Percentiles rank a stretch among this genome's conserved stretches.
Evolutionary conservation across 768 basidiomycete species (phyloP).

Genomic region (Kockovaella imperatae): DNA sequence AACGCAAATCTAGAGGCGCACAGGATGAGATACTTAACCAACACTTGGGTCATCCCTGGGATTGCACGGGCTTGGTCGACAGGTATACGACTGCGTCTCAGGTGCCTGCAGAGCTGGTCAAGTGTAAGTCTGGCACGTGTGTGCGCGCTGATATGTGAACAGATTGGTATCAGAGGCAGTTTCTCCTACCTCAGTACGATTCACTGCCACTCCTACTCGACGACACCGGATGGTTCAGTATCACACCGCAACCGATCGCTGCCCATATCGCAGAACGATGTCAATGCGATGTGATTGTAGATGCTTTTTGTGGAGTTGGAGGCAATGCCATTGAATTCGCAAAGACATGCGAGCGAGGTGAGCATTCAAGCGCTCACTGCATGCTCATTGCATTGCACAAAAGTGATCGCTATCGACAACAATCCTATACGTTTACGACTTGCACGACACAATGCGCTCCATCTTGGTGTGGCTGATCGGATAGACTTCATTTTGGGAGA

Average conservation of each 20-base stretch:
- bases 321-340: conserved; percentile 98
- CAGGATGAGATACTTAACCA: conserved; percentile 3
- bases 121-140: conserved; percentile 57
- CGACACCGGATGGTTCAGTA: conserved; percentile 95
- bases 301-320: conserved; percentile 96
- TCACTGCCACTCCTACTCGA: conserved; percentile 78
- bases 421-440: conserved; percentile 76
- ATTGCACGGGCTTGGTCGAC: conserved; percentile 66
- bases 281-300: conserved; percentile 46
- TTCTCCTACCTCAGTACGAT: conserved; percentile 69
- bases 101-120: conserved; percentile 69
- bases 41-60: conserved; percentile 44
- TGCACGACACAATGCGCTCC: conserved; percentile 83
- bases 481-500: conserved; percentile 90
- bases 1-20: background rate
- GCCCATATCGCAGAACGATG: conserved; percentile 87
- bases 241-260: conserved; percentile 90
- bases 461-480: conserved; percentile 88
- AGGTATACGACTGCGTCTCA: conserved; percentile 59
- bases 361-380: conserved; percentile 26
- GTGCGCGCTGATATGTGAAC: background rate
- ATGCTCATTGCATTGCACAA: background rate
- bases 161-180: conserved; percentile 82
- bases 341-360: conserved; percentile 87
- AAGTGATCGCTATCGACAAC: conserved; percentile 92